Evolutionary conservation across 176 grass and related monocot species (phyloP), one percentile per base, ranked within the genome.

Genomic region (Metroxylon sagu): DNA sequence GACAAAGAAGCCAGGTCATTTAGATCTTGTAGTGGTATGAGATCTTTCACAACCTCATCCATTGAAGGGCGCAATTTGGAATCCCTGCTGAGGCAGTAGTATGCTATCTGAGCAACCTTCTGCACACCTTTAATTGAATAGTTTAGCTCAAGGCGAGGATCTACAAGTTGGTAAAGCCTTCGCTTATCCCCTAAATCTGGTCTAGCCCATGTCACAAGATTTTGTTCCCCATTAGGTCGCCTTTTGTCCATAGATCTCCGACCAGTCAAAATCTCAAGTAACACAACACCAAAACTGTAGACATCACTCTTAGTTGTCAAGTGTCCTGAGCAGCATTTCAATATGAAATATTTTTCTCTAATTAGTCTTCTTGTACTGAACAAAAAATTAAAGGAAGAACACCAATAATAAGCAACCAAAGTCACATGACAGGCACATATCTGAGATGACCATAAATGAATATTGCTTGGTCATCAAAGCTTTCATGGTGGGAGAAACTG

Each of bases 1-100:
- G 25, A 25, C 25, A 56, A 35, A 6, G 65, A 16, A 54, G 65
- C 65, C 51, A 67, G 18, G 28, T 54, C 65, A 54, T 43, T 68
- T 5, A 56, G 65, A 18, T 68, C 51, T 68, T 68, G 65, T 5
- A 56, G 27, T 25, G 52, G 65, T 5, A 68, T 68, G 28, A 56
- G 65, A 68, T 68, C 65, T 51, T 68, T 43, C 3, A 68, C 65
- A 68, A 68, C 52, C 5, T 68, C 65, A 35, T 68, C n/a, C 65
- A 56, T 68, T 14, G 52, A 68, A 56, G 65, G 52, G 4, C 27
- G 65, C 6, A 18, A 19, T 54, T 39, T 67, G n/a, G 52, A 5
- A 67, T 67, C 65, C 18, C 10, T 54, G 50, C 27, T 35, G 51
- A 67, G 52, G 50, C 65, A 68, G 6, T 39, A 16, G 29, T 56